Conservation (phyloP, 768 basidiomycete genomes). For the Boletus subcaerulescens region DNA sequence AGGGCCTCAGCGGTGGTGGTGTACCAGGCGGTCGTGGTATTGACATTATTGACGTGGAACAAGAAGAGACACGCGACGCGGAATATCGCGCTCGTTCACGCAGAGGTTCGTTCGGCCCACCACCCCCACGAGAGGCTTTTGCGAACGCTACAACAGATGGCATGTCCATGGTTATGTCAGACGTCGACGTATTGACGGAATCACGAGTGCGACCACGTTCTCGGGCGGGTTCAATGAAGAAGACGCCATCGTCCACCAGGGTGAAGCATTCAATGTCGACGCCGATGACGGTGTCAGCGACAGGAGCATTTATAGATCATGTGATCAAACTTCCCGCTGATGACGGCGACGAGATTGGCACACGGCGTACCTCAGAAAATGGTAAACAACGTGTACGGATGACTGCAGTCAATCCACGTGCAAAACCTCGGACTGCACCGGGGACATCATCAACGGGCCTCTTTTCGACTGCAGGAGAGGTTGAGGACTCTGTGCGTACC, state of each 20-base stretch:
- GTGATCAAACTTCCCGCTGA: constrained; percentile 23
- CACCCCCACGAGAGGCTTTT: not conserved
- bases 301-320: constrained; percentile 17
- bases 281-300: not conserved
- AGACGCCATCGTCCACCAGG: constrained; percentile 2
- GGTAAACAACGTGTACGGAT: not conserved
- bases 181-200: not conserved
- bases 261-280: not conserved
- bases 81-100: constrained; percentile 4
- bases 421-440: not conserved
- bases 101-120: not conserved
- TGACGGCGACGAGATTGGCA: not conserved
- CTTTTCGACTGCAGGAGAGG: not conserved
- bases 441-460: constrained; percentile 1
- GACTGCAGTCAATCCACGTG: not conserved
- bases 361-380: not conserved
- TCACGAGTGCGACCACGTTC: not conserved
- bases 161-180: not conserved
- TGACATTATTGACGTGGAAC: constrained; percentile 20
- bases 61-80: constrained; percentile 21
- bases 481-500: not conserved
- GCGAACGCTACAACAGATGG: not conserved
- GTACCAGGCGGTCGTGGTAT: constrained; percentile 31
- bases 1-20: constrained; percentile 20
- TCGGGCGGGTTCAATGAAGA: constrained; percentile 8